These are phyloP conservation scores for Ciborinia camelliae DNA, from an alignment of 2,329 filamentous ascomycete genomes.

Conservation along the genomic window DNA sequence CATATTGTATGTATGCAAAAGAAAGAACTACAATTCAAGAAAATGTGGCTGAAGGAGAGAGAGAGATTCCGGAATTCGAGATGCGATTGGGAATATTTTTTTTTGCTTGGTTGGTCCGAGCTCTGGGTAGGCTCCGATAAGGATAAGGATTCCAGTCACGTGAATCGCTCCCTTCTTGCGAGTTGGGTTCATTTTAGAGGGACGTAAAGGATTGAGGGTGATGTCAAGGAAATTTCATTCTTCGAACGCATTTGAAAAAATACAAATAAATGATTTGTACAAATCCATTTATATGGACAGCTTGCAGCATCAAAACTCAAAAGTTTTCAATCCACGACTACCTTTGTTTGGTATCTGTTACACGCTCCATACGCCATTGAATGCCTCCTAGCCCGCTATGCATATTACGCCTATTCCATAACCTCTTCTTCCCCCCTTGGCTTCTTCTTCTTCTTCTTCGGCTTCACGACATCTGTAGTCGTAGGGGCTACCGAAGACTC, in stretches of 20 bases:
- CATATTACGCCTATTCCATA: conserved; percentile 17
- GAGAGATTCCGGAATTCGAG: background rate
- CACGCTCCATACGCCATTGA: conserved; percentile 20
- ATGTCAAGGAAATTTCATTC: background rate
- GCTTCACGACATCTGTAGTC: conserved; percentile 35
- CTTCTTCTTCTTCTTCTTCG: conserved; percentile 48
- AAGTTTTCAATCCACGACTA: conserved; percentile 4
- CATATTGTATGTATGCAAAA: conserved; percentile 10
- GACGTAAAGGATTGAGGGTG: background rate
- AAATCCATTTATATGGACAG: background rate
- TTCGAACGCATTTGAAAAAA: background rate
- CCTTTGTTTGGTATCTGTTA: conserved; percentile 12
- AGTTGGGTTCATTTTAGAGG: background rate
- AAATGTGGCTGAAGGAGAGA: background rate
- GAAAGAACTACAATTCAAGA: background rate
- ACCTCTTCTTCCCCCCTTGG: conserved; percentile 26
- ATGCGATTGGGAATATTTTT: conserved; percentile 7
- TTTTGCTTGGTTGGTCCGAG: background rate
- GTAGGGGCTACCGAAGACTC: conserved; percentile 23
- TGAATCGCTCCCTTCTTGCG: background rate
- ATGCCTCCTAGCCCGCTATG: conserved; percentile 15
- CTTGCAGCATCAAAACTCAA: background rate
- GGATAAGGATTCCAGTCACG: conserved; percentile 14
- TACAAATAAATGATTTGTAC: background rate
- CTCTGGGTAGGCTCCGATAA: background rate